A percentile compares a stretch with the other conserved stretches of the same genome.
Evolutionary conservation across 1,284 basidiomycete genomes (phyloP).

Genomic region (Ustilago xerochloae): DNA sequence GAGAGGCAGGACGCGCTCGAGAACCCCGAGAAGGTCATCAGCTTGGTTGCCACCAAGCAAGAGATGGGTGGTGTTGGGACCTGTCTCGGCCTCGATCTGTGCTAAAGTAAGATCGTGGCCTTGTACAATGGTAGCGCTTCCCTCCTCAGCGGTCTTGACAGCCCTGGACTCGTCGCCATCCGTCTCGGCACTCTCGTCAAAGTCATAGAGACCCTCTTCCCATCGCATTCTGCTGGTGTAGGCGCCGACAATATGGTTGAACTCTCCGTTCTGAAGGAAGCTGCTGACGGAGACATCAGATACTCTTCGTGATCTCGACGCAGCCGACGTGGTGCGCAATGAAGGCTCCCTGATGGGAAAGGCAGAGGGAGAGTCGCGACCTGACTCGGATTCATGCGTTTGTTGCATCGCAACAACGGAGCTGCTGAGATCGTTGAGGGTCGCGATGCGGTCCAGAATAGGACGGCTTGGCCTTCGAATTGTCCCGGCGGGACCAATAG

Average conservation of each 20-base stretch:
- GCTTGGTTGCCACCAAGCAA: constrained; percentile 37
- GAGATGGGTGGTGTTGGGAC: constrained; percentile 48
- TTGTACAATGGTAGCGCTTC: constrained; percentile 46
- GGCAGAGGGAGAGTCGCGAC: constrained; percentile 1
- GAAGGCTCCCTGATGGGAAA: constrained; percentile 4
- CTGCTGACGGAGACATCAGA: constrained; percentile 45
- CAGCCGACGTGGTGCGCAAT: constrained; percentile 28
- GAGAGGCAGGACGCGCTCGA: constrained; percentile 43
- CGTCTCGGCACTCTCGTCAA: constrained; percentile 41
- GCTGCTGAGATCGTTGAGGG: constrained; percentile 20
- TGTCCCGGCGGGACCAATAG: neutral
- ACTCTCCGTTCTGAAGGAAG: constrained; percentile 42
- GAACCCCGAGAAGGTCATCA: constrained; percentile 20
- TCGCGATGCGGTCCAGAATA: constrained; percentile 15
- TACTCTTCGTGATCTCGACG: constrained; percentile 12
- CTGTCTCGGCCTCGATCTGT: constrained; percentile 41
- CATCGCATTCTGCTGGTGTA: constrained; percentile 38
- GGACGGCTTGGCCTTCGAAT: constrained; percentile 9
- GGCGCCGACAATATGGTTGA: constrained; percentile 41
- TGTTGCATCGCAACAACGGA: constrained; percentile 16
- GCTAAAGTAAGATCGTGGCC: constrained; percentile 27
- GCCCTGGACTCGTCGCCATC: constrained; percentile 43
- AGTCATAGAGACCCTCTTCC: constrained; percentile 49
- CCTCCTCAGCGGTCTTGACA: constrained; percentile 47
- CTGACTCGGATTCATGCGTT: constrained; percentile 3